Evolutionary conservation across 2,329 filamentous ascomycete genomes (phyloP), one percentile per base, ranked within the genome.

Genomic region (Aureobasidium mangrovei): DNA sequence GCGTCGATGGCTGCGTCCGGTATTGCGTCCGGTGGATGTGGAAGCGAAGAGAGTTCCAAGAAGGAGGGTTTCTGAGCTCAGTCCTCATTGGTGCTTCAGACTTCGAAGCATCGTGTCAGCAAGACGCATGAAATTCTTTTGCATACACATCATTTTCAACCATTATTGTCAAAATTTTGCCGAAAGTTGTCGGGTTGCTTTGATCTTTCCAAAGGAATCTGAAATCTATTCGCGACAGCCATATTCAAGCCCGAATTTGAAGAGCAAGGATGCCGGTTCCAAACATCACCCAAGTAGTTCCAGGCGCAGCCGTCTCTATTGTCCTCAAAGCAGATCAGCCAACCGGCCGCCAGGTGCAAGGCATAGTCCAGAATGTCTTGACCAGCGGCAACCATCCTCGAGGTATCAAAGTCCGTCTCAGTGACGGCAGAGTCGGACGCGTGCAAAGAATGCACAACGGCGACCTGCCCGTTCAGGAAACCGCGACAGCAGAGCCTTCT

Each of bases 361-460:
- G 87, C 27, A 68, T 75, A 4, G 81, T 91, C 1, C 75, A 77
- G 51, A 80, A 88, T 43, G 67, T 91, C 0, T 74, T 91, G 45
- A 91, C 86, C 2, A 74, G 79, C 1, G 85, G 85, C 28, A 81
- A 91, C 60, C 87, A 91, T 62, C 85, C 85, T 2, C 77, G 85
- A 7, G 87, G 87, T 35, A 87, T 91, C 71, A 91, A 91, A 68
- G 86, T 91, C 27, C 80, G 86, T 2, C 73, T 91, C 4, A 70
- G 73, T 1, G 85, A 87, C 65, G 86, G 86, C 1, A 76, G 84
- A 28, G 80, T 91, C 2, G 87, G 87, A 2, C 73, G 87, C 12
- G 87, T 91, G 29, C 87, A 91, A 68, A 73, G 76, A 42, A 76
- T 88, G 67, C 42, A 44, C 51, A 47, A 26, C 27, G 35, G 36